Conservation (phyloP, 2,329 filamentous ascomycete species). For the Sclerotinia spermophila region DNA sequence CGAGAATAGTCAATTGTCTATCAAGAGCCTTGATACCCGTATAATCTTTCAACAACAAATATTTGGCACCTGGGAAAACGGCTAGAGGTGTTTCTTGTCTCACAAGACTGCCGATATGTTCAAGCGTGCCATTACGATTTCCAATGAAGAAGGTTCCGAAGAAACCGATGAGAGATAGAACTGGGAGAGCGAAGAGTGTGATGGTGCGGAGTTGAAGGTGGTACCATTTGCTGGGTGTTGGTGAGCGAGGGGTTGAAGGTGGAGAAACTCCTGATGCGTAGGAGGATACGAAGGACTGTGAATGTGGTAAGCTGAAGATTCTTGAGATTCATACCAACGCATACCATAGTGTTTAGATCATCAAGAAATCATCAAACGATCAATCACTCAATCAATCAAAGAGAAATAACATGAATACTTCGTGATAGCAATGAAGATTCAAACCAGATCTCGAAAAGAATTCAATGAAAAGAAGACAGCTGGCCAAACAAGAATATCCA, state of each 20-base stretch:
- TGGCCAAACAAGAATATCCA: neutral
- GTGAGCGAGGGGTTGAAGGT: slow-evolving; percentile 6
- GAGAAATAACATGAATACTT: neutral
- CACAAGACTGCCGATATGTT: slow-evolving; percentile 19
- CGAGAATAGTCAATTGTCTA: slow-evolving; percentile 26
- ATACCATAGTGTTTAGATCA: slow-evolving; percentile 11
- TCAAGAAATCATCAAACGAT: neutral
- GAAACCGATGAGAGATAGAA: slow-evolving; percentile 25
- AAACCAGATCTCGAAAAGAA: neutral
- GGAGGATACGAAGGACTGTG: slow-evolving; percentile 18
- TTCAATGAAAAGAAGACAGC: neutral
- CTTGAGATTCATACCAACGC: neutral
- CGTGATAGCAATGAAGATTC: neutral
- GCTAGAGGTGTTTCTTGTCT: slow-evolving; percentile 14
- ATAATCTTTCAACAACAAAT: slow-evolving; percentile 25
- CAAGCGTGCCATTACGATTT: slow-evolving; percentile 28
- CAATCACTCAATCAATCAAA: neutral
- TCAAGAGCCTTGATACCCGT: slow-evolving; percentile 30
- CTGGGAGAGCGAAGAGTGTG: slow-evolving; percentile 25
- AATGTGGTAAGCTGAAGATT: neutral
- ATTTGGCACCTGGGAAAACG: slow-evolving; percentile 25
- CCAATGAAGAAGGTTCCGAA: slow-evolving; percentile 25
- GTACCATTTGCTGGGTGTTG: slow-evolving; percentile 19
- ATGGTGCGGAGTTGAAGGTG: slow-evolving; percentile 22
- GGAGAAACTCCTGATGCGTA: slow-evolving; percentile 6